A percentile compares a stretch with the other conserved stretches of the same genome.
Evolutionary conservation across 768 basidiomycete genomes (phyloP).

Genomic region (Tulasnella sp.): DNA sequence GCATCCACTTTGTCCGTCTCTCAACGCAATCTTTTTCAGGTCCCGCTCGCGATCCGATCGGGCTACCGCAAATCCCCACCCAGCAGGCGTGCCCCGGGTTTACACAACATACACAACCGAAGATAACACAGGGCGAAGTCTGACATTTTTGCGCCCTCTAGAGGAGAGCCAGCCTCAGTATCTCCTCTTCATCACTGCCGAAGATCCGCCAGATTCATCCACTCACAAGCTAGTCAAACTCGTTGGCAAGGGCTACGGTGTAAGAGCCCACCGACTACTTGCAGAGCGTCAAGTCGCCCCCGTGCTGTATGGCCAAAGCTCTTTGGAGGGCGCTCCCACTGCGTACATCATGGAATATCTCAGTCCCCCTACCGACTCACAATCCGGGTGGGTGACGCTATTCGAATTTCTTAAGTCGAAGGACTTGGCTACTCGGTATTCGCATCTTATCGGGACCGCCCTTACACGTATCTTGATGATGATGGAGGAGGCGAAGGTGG

Average conservation of each 20-base stretch:
- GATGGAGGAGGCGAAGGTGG: background rate
- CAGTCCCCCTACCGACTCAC: background rate
- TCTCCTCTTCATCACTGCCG: background rate
- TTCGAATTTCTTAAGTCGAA: background rate
- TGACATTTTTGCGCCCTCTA: no score
- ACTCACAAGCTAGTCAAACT: slow-evolving; percentile 11
- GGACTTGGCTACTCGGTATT: background rate
- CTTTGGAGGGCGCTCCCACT: slow-evolving; percentile 12
- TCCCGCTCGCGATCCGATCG: no score
- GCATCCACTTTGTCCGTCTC: no score
- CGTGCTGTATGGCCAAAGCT: background rate
- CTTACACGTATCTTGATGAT: background rate
- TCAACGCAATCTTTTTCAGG: no score
- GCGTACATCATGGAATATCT: slow-evolving; percentile 18
- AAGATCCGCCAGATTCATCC: no score
- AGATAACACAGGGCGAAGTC: no score
- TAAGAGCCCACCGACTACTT: background rate
- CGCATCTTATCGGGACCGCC: background rate
- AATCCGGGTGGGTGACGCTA: slow-evolving; percentile 11
- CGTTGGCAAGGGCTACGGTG: background rate
- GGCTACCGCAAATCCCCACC: no score
- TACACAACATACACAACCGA: no score
- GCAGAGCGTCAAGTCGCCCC: slow-evolving; percentile 7
- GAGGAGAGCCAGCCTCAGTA: background rate
- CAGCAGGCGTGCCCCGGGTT: no score